phyloP scores from a whole-genome alignment of 768 basidiomycete species.

The Xerocomus spinulosus region DNA sequence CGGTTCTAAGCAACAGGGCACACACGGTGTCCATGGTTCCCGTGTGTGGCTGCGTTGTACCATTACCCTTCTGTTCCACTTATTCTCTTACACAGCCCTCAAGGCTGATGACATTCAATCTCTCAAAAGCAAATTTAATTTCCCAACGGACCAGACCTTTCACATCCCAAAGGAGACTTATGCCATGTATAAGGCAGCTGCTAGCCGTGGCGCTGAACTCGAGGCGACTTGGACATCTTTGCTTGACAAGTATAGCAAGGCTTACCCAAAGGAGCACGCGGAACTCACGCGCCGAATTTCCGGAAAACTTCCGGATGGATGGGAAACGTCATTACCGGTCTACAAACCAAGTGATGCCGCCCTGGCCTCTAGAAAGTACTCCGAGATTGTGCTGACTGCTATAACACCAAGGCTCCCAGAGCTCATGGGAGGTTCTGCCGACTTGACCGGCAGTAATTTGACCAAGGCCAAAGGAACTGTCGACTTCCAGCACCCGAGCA shows the following conservation, averaged over 20 bases:
- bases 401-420: conserved; percentile 77
- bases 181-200: conserved; percentile 60
- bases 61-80: conserved; percentile 1
- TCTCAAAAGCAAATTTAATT: conserved; percentile 80
- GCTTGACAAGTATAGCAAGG: conserved; percentile 62
- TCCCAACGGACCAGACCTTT: conserved; percentile 76
- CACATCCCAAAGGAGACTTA: conserved; percentile 71
- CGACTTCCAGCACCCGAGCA: conserved; percentile 91
- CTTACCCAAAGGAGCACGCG: conserved; percentile 79
- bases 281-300: conserved; percentile 83
- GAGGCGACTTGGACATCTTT: conserved; percentile 73
- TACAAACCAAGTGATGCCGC: conserved; percentile 83
- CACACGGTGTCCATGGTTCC: conserved; percentile 91
- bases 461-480: conserved; percentile 79
- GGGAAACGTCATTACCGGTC: conserved; percentile 82
- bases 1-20: conserved; percentile 90
- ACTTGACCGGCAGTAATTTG: conserved; percentile 88
- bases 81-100: conserved; percentile 50
- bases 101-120: conserved; percentile 86
- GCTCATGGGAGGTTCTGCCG: conserved; percentile 83
- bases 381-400: conserved; percentile 81
- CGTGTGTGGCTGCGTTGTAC: conserved; percentile 48
- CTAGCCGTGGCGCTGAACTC: conserved; percentile 65
- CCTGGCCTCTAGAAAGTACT: conserved; percentile 88
- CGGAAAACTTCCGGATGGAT: conserved; percentile 76